These are phyloP conservation scores for Agroathelia rolfsii DNA, from an alignment of 1,284 basidiomycete species.

Conservation along the genomic window DNA sequence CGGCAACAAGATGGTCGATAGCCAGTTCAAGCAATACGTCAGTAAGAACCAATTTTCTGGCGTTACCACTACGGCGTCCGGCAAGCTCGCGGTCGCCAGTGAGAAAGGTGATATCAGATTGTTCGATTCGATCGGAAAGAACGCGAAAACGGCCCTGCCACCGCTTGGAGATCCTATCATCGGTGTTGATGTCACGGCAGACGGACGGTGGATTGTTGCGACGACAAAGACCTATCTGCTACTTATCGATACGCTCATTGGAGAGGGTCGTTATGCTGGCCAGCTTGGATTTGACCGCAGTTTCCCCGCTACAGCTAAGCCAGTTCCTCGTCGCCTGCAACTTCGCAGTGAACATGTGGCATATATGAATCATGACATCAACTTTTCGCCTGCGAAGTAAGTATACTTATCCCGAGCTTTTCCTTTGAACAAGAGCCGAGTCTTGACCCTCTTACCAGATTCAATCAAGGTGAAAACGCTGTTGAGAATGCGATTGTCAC, in stretches of 20 bases:
- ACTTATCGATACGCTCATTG: conserved; percentile 92
- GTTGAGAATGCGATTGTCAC: conserved; percentile 96
- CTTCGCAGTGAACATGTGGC: conserved; percentile 89
- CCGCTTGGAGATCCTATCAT: conserved; percentile 92
- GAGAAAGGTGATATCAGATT: conserved; percentile 96
- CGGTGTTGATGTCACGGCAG: conserved; percentile 90
- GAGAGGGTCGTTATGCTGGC: conserved; percentile 83
- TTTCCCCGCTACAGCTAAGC: conserved; percentile 93
- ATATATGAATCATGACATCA: conserved; percentile 86
- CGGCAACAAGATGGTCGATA: conserved; percentile 90
- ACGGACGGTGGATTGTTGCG: conserved; percentile 92
- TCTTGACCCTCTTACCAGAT: conserved; percentile 37
- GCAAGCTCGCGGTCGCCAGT: conserved; percentile 88
- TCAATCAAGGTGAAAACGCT: conserved; percentile 82
- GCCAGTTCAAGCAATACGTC: conserved; percentile 93
- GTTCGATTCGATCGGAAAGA: conserved; percentile 96
- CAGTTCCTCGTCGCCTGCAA: conserved; percentile 83
- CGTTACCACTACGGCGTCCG: conserved; percentile 79
- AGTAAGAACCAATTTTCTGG: conserved; percentile 95
- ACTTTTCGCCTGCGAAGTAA: conserved; percentile 87
- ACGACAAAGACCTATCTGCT: conserved; percentile 94
- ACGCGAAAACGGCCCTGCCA: conserved; percentile 97
- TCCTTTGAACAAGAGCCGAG: background rate
- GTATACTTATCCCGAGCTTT: conserved; percentile 11
- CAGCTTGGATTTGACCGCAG: conserved; percentile 87